Percentiles rank a stretch among this genome's conserved stretches.
These are phyloP conservation scores for Suhomyces coccinellae DNA, from an alignment of 1,139 yeast species.

Conservation along the genomic window DNA sequence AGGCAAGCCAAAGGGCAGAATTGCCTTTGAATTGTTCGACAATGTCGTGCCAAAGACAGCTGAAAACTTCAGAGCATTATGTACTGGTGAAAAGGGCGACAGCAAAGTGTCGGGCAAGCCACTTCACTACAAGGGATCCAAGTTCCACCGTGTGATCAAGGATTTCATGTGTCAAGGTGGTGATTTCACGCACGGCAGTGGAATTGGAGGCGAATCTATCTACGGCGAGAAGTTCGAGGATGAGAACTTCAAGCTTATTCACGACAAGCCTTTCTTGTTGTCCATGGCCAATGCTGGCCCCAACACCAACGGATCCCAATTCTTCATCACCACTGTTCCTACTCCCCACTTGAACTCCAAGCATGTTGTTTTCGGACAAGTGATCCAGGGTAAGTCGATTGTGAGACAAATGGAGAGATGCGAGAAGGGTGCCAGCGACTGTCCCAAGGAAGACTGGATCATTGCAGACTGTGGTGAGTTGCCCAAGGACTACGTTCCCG, in stretches of 20 bases:
- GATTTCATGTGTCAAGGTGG: slow-evolving; percentile 96
- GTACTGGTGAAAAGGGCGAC: slow-evolving; percentile 85
- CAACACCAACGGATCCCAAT: slow-evolving; percentile 93
- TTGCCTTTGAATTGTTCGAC: slow-evolving; percentile 71
- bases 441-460: slow-evolving; percentile 63
- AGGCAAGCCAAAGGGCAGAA: slow-evolving; percentile 64
- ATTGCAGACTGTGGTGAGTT: slow-evolving; percentile 82
- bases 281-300: slow-evolving; percentile 98
- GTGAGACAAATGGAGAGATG: slow-evolving; percentile 76
- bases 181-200: slow-evolving; percentile 86
- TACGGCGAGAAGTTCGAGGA: slow-evolving; percentile 96
- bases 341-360: slow-evolving; percentile 89
- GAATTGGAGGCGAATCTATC: slow-evolving; percentile 93
- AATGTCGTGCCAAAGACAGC: slow-evolving; percentile 91
- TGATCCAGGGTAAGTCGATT: slow-evolving; percentile 76
- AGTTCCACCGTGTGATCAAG: slow-evolving; percentile 90
- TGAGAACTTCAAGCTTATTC: slow-evolving; percentile 76
- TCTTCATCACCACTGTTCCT: slow-evolving; percentile 83
- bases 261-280: slow-evolving; percentile 81
- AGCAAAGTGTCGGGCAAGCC: slow-evolving; percentile 62
- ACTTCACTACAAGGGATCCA: slow-evolving; percentile 71
- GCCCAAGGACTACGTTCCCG: slow-evolving; percentile 55
- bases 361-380: slow-evolving; percentile 95
- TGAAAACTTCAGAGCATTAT: slow-evolving; percentile 86
- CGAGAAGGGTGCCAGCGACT: slow-evolving; percentile 62